Evolutionary conservation across 345 rosid genomes (phyloP), one percentile per base, ranked within the genome.

Genomic region (Orychophragmus violaceus): DNA sequence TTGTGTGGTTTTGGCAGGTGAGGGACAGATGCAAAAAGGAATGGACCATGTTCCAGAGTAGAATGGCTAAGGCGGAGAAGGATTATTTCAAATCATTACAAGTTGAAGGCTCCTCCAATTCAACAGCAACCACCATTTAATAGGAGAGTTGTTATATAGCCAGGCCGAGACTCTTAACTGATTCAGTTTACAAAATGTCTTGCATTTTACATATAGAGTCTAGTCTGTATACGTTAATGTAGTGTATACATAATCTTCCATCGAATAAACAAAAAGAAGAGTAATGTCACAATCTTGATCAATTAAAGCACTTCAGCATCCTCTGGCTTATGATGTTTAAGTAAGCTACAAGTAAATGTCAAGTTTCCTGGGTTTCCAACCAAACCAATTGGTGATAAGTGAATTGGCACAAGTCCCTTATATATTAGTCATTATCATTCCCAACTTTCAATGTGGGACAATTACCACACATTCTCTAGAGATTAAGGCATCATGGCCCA

Each of bases 1-100:
- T 25, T 21, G 9, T 64, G 44, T 63, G 53, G 64, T 42, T 60
- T 67, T n/a, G n/a, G 59, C 78, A 93, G 97, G 98, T 90, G 66
- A 87, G 95, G 66, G 86, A 84, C 66, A 90, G 99, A 78, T 94
- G 99, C 77, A 80, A 75, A 72, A 85, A 58, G 61, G 99, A 94
- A 75, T 94, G 99, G 99, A 59, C 65, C 8, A 87, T 85, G 86
- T 94, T 94, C 66, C 92, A 83, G 65, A 82, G 84, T 59, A 79
- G 99, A 58, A 37, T 90, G 77, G 62, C 70, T 1, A 52, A 46
- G 18, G 97, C 99, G 6, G 91, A 94, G 81, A 87, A 67, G 50
- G 79, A 83, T 13, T 84, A 94, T 68, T 87, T 61, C 25, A 72
- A 68, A 64, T 53, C 78, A 0, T 22, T 67, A 54, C 46, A 74